A percentile compares a stretch with the other conserved stretches of the same genome.
Conservation (phyloP, 805 yeast species). For the Candida sithepensis region DNA sequence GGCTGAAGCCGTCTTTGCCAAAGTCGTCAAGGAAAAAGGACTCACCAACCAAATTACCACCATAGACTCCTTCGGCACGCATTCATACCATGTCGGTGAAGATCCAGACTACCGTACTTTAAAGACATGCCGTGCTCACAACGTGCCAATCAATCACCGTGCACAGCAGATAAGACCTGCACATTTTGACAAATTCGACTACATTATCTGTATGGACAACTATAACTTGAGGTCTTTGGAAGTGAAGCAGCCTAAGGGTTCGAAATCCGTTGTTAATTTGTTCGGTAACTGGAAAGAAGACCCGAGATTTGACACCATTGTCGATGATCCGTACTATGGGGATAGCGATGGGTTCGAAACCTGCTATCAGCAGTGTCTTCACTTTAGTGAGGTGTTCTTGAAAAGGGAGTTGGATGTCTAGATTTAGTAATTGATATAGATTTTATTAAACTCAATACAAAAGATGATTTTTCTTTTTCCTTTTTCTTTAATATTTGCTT, state of each 20-base stretch:
- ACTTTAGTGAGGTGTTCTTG: conserved; percentile 72
- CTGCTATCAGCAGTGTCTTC: conserved; percentile 69
- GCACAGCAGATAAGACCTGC: conserved; percentile 63
- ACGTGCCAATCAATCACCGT: conserved; percentile 68
- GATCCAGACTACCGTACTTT: conserved; percentile 74
- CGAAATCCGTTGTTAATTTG: conserved; percentile 48
- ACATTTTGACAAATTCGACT: conserved; percentile 60
- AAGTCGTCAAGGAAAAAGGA: conserved; percentile 54
- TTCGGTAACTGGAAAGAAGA: conserved; percentile 82
- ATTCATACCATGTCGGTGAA: conserved; percentile 81
- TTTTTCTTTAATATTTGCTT: too few species aligned
- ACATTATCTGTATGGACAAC: conserved; percentile 69
- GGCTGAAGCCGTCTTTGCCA: conserved; percentile 91
- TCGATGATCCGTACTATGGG: conserved; percentile 93
- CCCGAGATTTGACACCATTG: conserved; percentile 47
- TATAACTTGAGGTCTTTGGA: conserved; percentile 50
- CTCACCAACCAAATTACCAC: conserved; percentile 39
- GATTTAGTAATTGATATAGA: background rate
- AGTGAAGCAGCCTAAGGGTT: conserved; percentile 48
- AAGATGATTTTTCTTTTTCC: too few species aligned
- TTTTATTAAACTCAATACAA: too few species aligned
- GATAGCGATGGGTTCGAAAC: conserved; percentile 78
- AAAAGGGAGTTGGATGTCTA: conserved; percentile 36
- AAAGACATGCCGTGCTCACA: conserved; percentile 62
- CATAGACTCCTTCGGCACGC: conserved; percentile 88